These are phyloP conservation scores for Sophora flavescens DNA, from an alignment of 306 rosid genomes.

Conservation along the genomic window DNA sequence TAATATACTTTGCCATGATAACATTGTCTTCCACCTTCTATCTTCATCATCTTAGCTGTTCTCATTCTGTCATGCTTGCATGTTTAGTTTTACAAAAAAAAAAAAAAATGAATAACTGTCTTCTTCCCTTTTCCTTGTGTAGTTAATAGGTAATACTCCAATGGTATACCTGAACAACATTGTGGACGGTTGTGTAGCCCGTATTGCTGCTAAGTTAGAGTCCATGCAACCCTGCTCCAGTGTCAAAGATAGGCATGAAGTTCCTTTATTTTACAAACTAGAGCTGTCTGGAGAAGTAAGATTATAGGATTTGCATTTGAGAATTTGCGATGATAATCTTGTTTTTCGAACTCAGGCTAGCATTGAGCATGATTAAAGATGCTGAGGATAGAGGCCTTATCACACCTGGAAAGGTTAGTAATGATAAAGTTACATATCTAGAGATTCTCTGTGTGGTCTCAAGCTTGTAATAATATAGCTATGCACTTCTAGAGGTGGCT, in stretches of 20 bases:
- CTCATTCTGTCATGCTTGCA: neutral
- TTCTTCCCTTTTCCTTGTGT: constrained; percentile 29
- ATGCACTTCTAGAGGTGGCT: neutral
- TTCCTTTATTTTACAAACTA: constrained; percentile 27
- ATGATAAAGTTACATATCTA: neutral
- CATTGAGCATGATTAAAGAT: constrained; percentile 75
- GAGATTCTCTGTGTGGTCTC: neutral
- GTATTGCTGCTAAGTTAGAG: constrained; percentile 89
- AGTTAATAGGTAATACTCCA: constrained; percentile 89
- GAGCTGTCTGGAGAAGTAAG: neutral
- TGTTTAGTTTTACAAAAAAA: neutral
- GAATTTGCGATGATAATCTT: constrained; percentile 1
- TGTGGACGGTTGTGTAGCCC: constrained; percentile 79
- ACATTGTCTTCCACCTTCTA: neutral
- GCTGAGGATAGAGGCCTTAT: constrained; percentile 79
- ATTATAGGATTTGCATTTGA: neutral
- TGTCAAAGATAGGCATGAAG: constrained; percentile 72
- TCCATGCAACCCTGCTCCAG: constrained; percentile 85
- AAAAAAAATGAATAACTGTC: neutral
- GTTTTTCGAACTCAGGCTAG: constrained; percentile 57
- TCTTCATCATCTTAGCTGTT: neutral
- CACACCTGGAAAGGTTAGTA: constrained; percentile 78
- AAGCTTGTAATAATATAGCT: neutral
- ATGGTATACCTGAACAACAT: constrained; percentile 80
- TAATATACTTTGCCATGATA: constrained; percentile 34